Base-by-base conservation (phyloP, 2,329 filamentous ascomycete species). In the Colletotrichum tabaci region DNA sequence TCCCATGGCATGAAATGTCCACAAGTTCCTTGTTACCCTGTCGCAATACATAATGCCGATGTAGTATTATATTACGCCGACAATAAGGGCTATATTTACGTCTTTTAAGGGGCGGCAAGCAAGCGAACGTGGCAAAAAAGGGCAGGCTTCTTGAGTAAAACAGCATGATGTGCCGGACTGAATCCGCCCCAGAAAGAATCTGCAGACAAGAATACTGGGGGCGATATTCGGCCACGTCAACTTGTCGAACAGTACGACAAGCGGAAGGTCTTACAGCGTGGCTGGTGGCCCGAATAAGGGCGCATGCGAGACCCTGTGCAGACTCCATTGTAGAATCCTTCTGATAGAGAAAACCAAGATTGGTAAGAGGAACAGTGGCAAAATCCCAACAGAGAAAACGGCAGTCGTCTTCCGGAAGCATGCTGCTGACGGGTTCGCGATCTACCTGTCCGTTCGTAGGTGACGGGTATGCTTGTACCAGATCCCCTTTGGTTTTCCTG, bases 21-120 rank as follows among this genome's bases (percentile, higher is more conserved):
- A 23, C 52, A 63, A 38, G 38, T 53, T 47, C 18, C 63, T 58
- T 4, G 6, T 47, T 44, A 38, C 56, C 47, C 46, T 56, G 61
- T 35, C 46, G 56, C 30, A 40, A 66, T 66, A 73, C 5, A 52
- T 26, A 38, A 23, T 47, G 49, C 38, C 56, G 52, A 38, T 72
- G 68, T 73, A 62, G 46, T 57, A 38, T 52, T 56, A 74, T 66
- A 68, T 44, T n/a, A 47, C 38, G 26, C 40, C 52, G 50, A 74
- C 63, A 61, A 52, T 72, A 38, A 61, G 21, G 18, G 35, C 67
- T 71, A 66, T 66, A 72, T 40, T 18, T 40, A 30, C n/a, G 26
- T 30, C 61, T 44, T 4, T 71, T 66, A 72, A 57, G 61, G 52
- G 49, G 18, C 30, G 44, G 42, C 52, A 61, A 46, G 60, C 21